These are phyloP conservation scores for Saitoella complicata DNA, from an alignment of 805 yeast species.

Conservation along the genomic window DNA sequence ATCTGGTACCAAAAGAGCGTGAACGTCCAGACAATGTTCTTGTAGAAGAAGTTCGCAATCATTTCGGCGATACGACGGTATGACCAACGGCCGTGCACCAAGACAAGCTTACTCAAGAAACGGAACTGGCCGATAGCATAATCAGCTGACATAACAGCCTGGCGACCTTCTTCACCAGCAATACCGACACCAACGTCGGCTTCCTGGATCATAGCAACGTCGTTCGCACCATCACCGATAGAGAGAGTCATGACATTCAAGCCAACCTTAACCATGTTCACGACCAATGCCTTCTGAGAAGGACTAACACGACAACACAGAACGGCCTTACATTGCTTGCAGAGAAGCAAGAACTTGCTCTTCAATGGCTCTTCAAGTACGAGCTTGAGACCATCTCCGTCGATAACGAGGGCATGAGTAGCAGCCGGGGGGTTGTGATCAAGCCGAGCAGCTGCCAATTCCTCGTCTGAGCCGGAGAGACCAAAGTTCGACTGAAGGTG, in stretches of 20 bases:
- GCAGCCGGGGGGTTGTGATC: constrained; percentile 53
- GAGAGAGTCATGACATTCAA: constrained; percentile 64
- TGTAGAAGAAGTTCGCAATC: constrained; percentile 66
- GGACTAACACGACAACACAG: constrained; percentile 75
- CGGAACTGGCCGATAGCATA: constrained; percentile 71
- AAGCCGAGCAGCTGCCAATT: constrained; percentile 32
- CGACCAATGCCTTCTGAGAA: constrained; percentile 65
- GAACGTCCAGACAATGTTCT: constrained; percentile 57
- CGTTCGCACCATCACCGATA: constrained; percentile 77
- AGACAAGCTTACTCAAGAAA: constrained; percentile 42
- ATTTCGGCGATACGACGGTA: constrained; percentile 58
- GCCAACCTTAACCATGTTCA: constrained; percentile 43
- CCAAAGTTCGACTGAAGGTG: constrained; percentile 35
- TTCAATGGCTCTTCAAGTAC: constrained; percentile 28
- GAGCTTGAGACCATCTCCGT: constrained; percentile 45
- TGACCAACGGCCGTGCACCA: constrained; percentile 78
- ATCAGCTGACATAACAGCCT: constrained; percentile 76
- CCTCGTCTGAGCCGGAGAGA: constrained; percentile 28
- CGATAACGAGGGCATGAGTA: constrained; percentile 46
- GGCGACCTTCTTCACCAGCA: constrained; percentile 77
- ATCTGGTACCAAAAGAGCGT: constrained; percentile 67
- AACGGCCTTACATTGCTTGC: constrained; percentile 66
- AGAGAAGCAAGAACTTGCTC: constrained; percentile 46
- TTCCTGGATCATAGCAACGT: constrained; percentile 76
- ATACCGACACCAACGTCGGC: constrained; percentile 77